Evolutionary conservation across 1,139 yeast genomes (phyloP).

Genomic region (Meyerozyma elateridarum): DNA sequence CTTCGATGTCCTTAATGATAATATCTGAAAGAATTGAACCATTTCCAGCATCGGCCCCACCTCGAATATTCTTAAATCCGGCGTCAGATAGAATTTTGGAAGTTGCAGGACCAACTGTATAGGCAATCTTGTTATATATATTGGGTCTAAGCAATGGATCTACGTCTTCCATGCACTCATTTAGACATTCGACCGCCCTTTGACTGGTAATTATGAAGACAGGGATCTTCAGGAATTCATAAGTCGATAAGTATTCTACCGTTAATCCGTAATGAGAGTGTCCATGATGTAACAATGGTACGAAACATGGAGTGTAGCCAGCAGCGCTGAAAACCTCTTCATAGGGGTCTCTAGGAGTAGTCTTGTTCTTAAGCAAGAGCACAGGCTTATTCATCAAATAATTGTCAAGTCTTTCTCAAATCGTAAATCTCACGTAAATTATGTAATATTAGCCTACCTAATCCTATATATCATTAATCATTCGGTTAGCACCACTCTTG

Average conservation of each 20-base stretch:
- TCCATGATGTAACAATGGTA: conserved; percentile 67
- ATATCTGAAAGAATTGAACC: conserved; percentile 66
- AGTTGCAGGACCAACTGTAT: conserved; percentile 94
- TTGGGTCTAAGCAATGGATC: conserved; percentile 14
- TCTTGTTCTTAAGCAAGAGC: conserved; percentile 60
- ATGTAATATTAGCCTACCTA: too few relatives aligned
- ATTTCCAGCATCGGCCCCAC: conserved; percentile 78
- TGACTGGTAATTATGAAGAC: conserved; percentile 84
- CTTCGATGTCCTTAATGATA: conserved; percentile 41
- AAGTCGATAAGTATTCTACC: conserved; percentile 34
- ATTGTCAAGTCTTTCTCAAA: too few relatives aligned
- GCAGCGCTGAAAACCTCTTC: conserved; percentile 31
- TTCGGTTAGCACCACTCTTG: conserved; percentile 14
- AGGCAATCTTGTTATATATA: conserved; percentile 51
- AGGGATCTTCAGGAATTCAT: conserved; percentile 34
- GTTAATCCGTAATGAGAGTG: conserved; percentile 47
- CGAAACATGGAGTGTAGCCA: conserved; percentile 44
- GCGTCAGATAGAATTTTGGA: conserved; percentile 49
- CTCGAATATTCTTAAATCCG: conserved; percentile 68
- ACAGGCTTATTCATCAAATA: conserved; percentile 9
- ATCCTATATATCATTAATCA: conserved; percentile 5
- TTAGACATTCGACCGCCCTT: conserved; percentile 80
- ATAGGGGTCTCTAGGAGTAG: conserved; percentile 65
- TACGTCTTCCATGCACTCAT: conserved; percentile 32
- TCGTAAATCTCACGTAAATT: too few relatives aligned